Evolutionary conservation across 345 rosid species (phyloP), one percentile per base, ranked within the genome.

Genomic region (Eucalyptus virginea): DNA sequence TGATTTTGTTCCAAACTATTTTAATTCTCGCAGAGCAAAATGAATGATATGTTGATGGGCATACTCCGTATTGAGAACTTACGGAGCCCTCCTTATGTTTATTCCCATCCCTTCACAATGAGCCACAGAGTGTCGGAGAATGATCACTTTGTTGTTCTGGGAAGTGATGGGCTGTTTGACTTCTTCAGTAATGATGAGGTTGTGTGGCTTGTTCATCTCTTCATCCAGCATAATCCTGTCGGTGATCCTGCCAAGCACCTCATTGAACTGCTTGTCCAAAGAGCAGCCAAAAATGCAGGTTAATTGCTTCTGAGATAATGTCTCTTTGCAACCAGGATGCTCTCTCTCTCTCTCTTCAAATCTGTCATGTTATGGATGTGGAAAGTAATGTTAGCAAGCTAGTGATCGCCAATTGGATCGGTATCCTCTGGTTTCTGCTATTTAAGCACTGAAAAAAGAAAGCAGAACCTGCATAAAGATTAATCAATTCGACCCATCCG

Each of bases 41-140:
- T 90, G 91, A 90, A 90, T 45, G 91, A 90, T 86, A 77, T 88
- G 88, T 81, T 90, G 89, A 90, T 90, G 90, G 91, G 91, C 49
- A 90, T 90, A 42, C 87, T 90, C 44, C 88, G 90, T 16, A 86
- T 90, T 51, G 67, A 88, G 65, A 88, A 90, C 81, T 87, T 90
- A 58, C 37, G 12, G 60, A 88, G 90, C 49, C 91, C 91, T 86
- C 91, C 91, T 45, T 90, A 90, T 19, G 89, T 90, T 86, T 86
- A 88, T 86, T 52, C 91, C 62, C 52, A 72, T 34, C 91, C 91
- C 50, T 88, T 88, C 87, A 86, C 90, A 8, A 54, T 23, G 44
- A 90, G 89, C 87, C 91, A 90, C 24, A 69, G 87, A 54, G 91
- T 90, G 47, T 42, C 91, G 0, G 91, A 90, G 69, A 88, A 90